phyloP scores from a whole-genome alignment of 257 asterid species.

The Solanum chilense region DNA sequence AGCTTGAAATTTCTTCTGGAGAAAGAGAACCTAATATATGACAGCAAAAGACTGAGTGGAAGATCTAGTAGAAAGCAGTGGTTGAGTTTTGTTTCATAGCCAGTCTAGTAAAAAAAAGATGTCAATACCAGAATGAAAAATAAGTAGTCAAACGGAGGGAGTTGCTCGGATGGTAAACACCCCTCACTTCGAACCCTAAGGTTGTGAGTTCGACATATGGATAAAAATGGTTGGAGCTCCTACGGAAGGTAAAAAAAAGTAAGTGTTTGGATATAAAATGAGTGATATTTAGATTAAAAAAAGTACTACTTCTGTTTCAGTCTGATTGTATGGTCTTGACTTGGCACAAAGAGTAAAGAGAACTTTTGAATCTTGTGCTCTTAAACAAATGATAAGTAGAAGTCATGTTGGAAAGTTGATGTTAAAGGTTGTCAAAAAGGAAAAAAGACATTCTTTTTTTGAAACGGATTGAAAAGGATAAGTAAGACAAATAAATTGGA shows the following conservation, averaged over 20 bases:
- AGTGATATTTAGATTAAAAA: neutral
- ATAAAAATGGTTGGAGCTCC: neutral
- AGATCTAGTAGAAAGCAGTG: neutral
- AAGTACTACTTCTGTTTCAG: neutral
- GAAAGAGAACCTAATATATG: neutral
- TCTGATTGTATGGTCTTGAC: neutral
- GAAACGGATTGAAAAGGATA: neutral
- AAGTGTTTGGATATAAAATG: neutral
- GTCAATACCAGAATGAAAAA: neutral
- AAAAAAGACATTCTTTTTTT: neutral
- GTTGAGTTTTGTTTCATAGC: neutral
- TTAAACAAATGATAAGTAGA: neutral
- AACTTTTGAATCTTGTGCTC: neutral
- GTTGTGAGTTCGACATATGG: neutral
- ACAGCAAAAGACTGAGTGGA: neutral
- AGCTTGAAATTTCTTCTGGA: neutral
- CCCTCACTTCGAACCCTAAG: neutral
- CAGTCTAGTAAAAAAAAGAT: neutral
- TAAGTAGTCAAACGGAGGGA: neutral
- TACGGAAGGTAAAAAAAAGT: neutral
- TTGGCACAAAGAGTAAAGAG: neutral
- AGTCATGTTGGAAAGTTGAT: neutral
- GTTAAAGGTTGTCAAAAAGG: neutral
- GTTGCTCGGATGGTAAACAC: neutral
- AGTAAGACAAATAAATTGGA: neutral